Percentiles rank a stretch among this genome's conserved stretches.
These are phyloP conservation scores for Aspergillaceae sp. DNA, from an alignment of 2,329 filamentous ascomycete genomes.

Conservation along the genomic window DNA sequence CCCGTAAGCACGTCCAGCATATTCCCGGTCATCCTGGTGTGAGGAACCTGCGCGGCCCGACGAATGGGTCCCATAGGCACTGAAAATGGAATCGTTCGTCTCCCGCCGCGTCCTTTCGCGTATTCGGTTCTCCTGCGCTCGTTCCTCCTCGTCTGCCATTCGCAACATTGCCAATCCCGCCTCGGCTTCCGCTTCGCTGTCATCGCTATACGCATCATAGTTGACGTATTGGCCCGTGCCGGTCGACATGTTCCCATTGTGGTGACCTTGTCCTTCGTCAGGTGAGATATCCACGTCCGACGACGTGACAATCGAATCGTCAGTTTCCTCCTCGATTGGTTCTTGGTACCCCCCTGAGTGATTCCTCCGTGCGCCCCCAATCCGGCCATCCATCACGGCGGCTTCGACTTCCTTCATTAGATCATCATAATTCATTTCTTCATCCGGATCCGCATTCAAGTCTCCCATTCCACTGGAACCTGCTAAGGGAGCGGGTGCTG, in stretches of 20 bases:
- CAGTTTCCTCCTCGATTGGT: conserved; percentile 8
- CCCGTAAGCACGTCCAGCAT: conserved; percentile 62
- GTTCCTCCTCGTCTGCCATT: conserved; percentile 71
- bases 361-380: conserved; percentile 16
- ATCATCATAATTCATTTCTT: conserved; percentile 43
- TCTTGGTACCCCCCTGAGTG: conserved; percentile 16
- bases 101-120: conserved; percentile 51
- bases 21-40: conserved; percentile 54
- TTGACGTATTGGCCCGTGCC: conserved; percentile 38
- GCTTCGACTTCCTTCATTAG: conserved; percentile 50
- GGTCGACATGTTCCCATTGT: conserved; percentile 42
- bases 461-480: conserved; percentile 13
- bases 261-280: conserved; percentile 38
- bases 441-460: conserved; percentile 32
- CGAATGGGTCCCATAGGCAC: conserved; percentile 32
- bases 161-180: conserved; percentile 77
- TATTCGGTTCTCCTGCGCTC: conserved; percentile 39
- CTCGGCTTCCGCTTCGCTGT: conserved; percentile 80
- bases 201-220: conserved; percentile 52
- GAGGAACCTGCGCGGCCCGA: conserved; percentile 23
- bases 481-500: conserved; percentile 12
- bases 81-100: conserved; percentile 45
- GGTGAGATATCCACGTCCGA: not conserved
- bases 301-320: conserved; percentile 13
- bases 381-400: conserved; percentile 36